A percentile compares a stretch with the other conserved stretches of the same genome.
Evolutionary conservation across 805 yeast species (phyloP).

Genomic region (Pichia phayaonensis): DNA sequence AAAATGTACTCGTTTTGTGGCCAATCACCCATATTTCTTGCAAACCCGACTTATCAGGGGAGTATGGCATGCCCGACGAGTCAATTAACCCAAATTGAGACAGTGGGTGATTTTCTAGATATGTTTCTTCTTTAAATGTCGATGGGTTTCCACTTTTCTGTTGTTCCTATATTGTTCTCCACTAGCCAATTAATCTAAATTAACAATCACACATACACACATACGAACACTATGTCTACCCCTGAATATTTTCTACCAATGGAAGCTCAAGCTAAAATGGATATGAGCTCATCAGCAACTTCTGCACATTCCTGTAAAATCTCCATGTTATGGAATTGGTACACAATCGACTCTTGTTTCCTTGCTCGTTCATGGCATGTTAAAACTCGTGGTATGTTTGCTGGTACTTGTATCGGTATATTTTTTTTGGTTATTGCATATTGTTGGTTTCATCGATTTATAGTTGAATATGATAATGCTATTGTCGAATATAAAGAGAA

Average conservation of each 20-base stretch:
- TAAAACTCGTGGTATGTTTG: conserved; percentile 50
- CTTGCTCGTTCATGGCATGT: conserved; percentile 59
- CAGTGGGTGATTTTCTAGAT: too few species aligned
- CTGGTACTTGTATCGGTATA: conserved; percentile 70
- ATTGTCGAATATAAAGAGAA: conserved; percentile 20
- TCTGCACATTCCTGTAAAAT: conserved; percentile 17
- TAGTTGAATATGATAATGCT: conserved; percentile 44
- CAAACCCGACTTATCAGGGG: too few species aligned
- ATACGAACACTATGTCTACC: not conserved
- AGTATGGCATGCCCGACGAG: not conserved
- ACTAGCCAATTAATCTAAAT: not conserved
- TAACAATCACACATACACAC: not conserved
- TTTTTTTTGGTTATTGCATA: conserved; percentile 49
- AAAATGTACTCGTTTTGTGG: not conserved
- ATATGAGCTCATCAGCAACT: conserved; percentile 8
- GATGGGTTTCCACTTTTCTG: not conserved
- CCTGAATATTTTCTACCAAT: conserved; percentile 6
- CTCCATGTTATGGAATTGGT: conserved; percentile 68
- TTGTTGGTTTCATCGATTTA: conserved; percentile 49
- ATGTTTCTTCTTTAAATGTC: not conserved
- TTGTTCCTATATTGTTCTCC: not conserved
- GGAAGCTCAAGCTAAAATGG: conserved; percentile 14
- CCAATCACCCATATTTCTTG: not conserved
- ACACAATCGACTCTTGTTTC: conserved; percentile 59
- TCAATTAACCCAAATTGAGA: not conserved